phyloP scores from a whole-genome alignment of 2,329 filamentous ascomycete genomes.

The Trichoderma lentiforme region DNA sequence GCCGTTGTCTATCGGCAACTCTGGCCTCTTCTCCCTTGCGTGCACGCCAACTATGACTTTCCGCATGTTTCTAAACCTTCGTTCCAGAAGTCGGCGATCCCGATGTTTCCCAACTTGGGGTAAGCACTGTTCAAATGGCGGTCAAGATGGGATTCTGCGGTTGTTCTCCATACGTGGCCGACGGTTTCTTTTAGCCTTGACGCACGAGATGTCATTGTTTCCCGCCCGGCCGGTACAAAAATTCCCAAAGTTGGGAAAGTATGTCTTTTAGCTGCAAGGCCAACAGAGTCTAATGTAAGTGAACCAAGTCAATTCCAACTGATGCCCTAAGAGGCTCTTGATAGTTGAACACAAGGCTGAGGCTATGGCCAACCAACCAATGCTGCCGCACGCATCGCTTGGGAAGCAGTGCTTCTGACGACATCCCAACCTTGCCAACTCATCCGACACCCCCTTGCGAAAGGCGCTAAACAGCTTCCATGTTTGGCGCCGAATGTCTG shows the following conservation, averaged over 20 bases:
- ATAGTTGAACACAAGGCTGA: neutral
- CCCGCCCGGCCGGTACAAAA: neutral
- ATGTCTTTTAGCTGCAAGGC: neutral
- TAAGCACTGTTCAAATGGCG: constrained; percentile 7
- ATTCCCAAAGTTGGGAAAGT: neutral
- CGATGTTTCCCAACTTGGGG: neutral
- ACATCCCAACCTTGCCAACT: constrained; percentile 15
- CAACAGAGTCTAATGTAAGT: neutral
- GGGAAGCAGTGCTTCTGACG: constrained; percentile 7
- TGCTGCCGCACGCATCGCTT: neutral
- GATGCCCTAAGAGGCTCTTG: neutral
- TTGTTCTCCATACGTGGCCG: neutral
- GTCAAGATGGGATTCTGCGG: constrained; percentile 1
- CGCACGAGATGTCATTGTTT: neutral
- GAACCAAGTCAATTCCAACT: neutral
- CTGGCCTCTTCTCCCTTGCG: neutral
- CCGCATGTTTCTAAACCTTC: neutral
- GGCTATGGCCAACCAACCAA: neutral
- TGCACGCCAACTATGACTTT: neutral
- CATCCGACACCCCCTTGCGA: constrained; percentile 11
- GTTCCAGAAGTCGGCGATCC: neutral
- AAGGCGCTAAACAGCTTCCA: constrained; percentile 11
- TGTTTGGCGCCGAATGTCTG: constrained; percentile 7
- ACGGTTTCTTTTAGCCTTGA: neutral
- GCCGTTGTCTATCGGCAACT: neutral